Conservation (phyloP, 495 filamentous ascomycete genomes). For the Terfezia claveryi region DNA sequence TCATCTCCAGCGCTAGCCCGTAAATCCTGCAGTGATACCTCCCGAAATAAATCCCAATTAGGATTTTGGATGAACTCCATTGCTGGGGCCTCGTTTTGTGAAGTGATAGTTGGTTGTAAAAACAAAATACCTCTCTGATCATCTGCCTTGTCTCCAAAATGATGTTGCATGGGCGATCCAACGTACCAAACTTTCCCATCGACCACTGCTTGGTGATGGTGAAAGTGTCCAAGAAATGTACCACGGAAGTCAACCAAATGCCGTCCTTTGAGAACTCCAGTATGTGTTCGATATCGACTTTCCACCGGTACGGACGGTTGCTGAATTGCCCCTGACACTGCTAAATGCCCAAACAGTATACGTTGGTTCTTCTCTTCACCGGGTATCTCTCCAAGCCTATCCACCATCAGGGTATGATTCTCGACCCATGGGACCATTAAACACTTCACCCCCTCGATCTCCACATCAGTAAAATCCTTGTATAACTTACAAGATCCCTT, state of each 20-base stretch:
- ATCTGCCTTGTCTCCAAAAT: conserved; percentile 20
- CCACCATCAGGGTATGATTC: conserved; percentile 12
- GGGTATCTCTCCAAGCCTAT: conserved; percentile 10
- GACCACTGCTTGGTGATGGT: conserved; percentile 18
- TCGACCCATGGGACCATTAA: conserved; percentile 18
- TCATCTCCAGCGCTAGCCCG: not conserved
- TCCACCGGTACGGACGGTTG: conserved; percentile 11
- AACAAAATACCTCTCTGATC: conserved; percentile 14
- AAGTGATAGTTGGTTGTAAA: conserved; percentile 8
- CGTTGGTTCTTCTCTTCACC: conserved; percentile 10
- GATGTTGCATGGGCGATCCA: conserved; percentile 10
- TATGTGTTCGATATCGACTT: not conserved
- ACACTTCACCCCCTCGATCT: conserved; percentile 19
- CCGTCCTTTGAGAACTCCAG: not conserved
- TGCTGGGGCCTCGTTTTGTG: conserved; percentile 8
- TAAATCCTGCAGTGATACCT: not conserved
- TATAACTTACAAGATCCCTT: conserved; percentile 15
- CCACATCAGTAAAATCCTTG: conserved; percentile 7
- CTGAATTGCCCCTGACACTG: conserved; percentile 19
- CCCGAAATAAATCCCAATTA: conserved; percentile 2
- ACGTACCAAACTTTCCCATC: not conserved
- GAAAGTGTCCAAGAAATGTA: conserved; percentile 19
- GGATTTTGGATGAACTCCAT: conserved; percentile 16
- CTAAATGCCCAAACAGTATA: conserved; percentile 20
- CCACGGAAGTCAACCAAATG: conserved; percentile 13